Base-by-base conservation (phyloP, 2,329 filamentous ascomycete species). In the Pseudogymnoascus verrucosus region DNA sequence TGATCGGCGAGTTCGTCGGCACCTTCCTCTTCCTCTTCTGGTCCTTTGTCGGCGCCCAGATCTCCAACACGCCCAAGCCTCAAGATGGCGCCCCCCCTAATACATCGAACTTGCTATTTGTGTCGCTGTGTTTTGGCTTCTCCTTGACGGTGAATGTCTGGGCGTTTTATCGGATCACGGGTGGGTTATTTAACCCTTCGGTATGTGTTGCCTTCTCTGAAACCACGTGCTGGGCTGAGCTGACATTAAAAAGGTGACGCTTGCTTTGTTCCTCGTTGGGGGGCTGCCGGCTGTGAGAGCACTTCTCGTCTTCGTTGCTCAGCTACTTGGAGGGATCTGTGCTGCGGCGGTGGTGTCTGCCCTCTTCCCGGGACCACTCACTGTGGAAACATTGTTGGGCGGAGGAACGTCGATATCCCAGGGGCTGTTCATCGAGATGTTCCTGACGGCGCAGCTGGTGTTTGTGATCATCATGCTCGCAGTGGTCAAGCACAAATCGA, bases 391-490 rank as follows among this genome's bases (percentile, higher is more conserved):
- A 5, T 74, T 71, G 0, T 74, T 81, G 1, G 73, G 74, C 36
- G 74, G 72, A 19, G 75, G 75, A 5, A 76, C 77, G 1, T 74
- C 74, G 11, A 65, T 77, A 2, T 76, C 74, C 1, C 79, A 80
- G 66, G 80, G 79, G n/a, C 71, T 81, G 21, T 77, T 82, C 64
- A 79, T 82, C 40, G 79, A 82, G 66, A 78, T 79, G 67, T 73
- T 82, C 31, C 71, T 81, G 14, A 81, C 79, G 2, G 76, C 78
- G 10, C 76, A 81, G 66, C 67, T 82, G 26, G 74, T 79, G 12
- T 80, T 81, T 63, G 77, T 78, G 10, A 79, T 81, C 62, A 79
- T 81, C 65, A 80, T 81, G 79, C 74, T 81, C n/a, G 79, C 79
- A 21, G 78, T 78, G 26, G 79, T 81, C 70, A 80, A 81, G 68